Evolutionary conservation across 345 rosid genomes (phyloP).

Genomic region (Syzygium oleosum): DNA sequence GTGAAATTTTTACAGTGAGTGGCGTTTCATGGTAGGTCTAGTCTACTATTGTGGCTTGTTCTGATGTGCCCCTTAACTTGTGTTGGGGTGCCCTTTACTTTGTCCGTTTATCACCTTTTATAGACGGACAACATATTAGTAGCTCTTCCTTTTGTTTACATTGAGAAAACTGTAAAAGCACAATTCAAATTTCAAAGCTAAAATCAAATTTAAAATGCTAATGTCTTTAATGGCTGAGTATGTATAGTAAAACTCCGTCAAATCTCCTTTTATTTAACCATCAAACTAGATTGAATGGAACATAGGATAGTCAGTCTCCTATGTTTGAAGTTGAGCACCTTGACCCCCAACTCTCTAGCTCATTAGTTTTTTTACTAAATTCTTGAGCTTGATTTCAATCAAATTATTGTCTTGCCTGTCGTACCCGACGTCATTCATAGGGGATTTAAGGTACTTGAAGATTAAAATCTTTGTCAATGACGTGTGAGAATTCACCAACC

Average conservation of each 20-base stretch:
- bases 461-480: not conserved
- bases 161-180: not conserved
- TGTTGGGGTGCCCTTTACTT: not conserved
- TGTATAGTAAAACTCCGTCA: not conserved
- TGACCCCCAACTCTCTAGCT: not conserved
- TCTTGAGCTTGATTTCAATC: not conserved
- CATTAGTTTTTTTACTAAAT: not conserved
- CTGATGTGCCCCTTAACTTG: not conserved
- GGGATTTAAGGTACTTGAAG: not conserved
- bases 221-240: not conserved
- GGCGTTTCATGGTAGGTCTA: not conserved
- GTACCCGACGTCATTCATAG: not conserved
- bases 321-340: not conserved
- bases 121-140: not conserved
- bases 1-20: not conserved
- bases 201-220: not conserved
- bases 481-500: not conserved
- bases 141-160: not conserved
- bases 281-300: not conserved
- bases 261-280: not conserved
- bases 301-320: not conserved
- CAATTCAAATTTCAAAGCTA: not conserved
- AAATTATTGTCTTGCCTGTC: not conserved
- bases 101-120: not conserved
- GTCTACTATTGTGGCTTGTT: not conserved